These are phyloP conservation scores for Trichoderma koningii DNA, from an alignment of 2,329 filamentous ascomycete genomes.

Conservation along the genomic window DNA sequence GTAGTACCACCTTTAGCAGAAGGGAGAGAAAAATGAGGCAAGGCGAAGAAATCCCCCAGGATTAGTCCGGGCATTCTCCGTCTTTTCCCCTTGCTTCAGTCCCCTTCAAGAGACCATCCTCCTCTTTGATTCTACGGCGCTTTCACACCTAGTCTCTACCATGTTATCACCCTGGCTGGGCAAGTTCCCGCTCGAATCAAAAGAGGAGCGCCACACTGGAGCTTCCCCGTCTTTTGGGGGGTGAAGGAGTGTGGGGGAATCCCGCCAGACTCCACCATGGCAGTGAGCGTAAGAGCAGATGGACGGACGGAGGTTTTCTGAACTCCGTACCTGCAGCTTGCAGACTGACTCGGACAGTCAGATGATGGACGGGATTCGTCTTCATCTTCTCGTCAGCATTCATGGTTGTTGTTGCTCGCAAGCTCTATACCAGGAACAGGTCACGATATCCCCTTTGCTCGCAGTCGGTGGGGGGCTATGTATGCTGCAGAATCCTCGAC, in stretches of 20 bases:
- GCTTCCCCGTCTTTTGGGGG: slow-evolving; percentile 9
- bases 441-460: slow-evolving; percentile 3
- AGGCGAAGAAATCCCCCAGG: neutral
- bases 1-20: neutral
- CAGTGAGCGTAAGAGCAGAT: no score
- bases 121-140: neutral
- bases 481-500: neutral
- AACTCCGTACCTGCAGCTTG: slow-evolving; percentile 3
- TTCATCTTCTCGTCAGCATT: no score
- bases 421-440: neutral
- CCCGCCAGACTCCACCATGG: slow-evolving; percentile 1
- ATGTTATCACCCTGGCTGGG: neutral
- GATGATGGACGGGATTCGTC: no score
- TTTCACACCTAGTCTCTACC: neutral
- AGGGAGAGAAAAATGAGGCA: no score
- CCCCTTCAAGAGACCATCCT: no score
- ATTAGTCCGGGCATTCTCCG: neutral
- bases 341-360: neutral
- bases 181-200: neutral
- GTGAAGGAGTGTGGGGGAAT: slow-evolving; percentile 9
- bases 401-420: neutral
- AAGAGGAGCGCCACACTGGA: slow-evolving; percentile 1
- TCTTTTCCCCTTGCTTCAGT: neutral
- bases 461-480: slow-evolving; percentile 15
- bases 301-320: no score